Evolutionary conservation across 2,329 filamentous ascomycete genomes (phyloP), one percentile per base, ranked within the genome.

Genomic region (Esteya vermicola): DNA sequence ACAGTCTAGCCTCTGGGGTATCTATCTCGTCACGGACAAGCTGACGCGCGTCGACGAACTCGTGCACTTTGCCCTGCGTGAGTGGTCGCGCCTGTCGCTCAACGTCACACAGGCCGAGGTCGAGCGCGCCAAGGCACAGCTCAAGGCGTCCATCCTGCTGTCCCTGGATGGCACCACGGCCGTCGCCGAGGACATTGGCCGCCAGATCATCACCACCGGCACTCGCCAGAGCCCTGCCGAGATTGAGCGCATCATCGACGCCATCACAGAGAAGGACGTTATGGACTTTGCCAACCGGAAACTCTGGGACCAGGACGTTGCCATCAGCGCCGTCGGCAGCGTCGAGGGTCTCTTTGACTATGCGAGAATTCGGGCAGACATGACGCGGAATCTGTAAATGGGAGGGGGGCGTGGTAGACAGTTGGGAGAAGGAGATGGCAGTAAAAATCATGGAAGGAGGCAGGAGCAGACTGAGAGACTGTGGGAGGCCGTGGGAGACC

Each of bases 71-170:
- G 80, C 91, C 47, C 85, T 96, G 61, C 85, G 89, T 52, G 91
- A 98, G 73, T 98, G 91, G 91, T 85, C 89, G 54, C 85, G 91
- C 53, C 78, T 98, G 48, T 91, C 84, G 55, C 80, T 78, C 70
- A 83, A 78, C 64, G 91, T 98, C 54, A 78, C 73, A 56, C 75
- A 85, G 58, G 79, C 88, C 50, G 91, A 98, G 70, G 83, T 88
- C 46, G 91, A 98, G 77, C 89, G 91, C 53, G 91, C 91, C 64
- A 98, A 98, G 78, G 85, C 91, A 49, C 91, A 98, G 71, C 81
- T 98, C 55, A 98, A 98, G 78, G 91, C 91, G 47, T 94, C 88
- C 41, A 88, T 98, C 57, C 84, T 98, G 47, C 79, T 98, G 50
- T 93, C 86, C 39, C 85, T 98, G 25, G 91, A 98, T 61, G 93